Evolutionary conservation across 441 rosid genomes (phyloP), one percentile per base, ranked within the genome.

Genomic region (Omphalea diandra): DNA sequence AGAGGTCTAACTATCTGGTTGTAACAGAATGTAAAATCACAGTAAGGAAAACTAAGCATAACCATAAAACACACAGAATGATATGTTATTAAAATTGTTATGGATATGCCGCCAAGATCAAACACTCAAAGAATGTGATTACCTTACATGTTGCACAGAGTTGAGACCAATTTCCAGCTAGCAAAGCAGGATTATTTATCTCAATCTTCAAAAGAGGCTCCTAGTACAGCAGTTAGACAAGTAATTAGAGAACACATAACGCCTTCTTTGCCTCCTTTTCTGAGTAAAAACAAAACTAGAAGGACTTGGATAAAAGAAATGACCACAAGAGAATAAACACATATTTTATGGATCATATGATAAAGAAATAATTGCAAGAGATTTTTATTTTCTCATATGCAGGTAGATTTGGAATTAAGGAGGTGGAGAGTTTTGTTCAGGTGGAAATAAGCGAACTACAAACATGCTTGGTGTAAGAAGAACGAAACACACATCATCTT

Each of bases 111-210:
- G 65, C 57, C 46, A 11, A 63, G 53, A 60, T 44, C 29, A 61
- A 65, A 75, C 1, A 29, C 6, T 50, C 24, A 22, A 50, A 26
- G 57, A 40, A 65, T 11, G 40, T 50, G n/a, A 53, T 63, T 77
- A 95, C 97, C 94, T 95, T 95, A 97, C 99, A 95, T 52, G 99
- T 93, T 43, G 97, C 88, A 83, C 99, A 95, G 64, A 93, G 97
- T 86, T 84, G 98, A 75, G 97, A 85, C 98, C 99, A 95, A 76
- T 91, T 93, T 72, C 98, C 97, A 81, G 96, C 86, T 63, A 93
- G 87, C 88, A 96, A 79, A 72, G 91, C 89, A 75, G 95, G 97
- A 76, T 85, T 86, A 75, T 93, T 93, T 58, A 91, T 87, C 83
- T 93, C 98, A 74, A 89, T 85, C 90, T 89, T 95, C 86, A 95